Conservation (phyloP, 495 filamentous ascomycete genomes). For the Xylona heveae region DNA sequence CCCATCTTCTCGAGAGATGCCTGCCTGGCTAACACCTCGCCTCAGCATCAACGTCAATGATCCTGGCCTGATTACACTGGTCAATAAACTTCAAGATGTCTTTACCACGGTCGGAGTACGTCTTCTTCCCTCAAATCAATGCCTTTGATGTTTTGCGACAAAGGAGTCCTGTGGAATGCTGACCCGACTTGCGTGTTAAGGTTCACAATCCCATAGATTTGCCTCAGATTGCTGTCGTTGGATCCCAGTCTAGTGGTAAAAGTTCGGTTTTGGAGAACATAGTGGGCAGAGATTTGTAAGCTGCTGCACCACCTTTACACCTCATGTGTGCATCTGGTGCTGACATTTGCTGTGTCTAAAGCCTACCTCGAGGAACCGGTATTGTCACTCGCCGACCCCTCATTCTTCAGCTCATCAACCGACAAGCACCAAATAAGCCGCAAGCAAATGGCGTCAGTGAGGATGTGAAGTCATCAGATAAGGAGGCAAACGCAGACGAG, state of each 20-base stretch:
- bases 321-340: conserved; percentile 3
- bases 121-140: conserved; percentile 10
- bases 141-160: background rate
- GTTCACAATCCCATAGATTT: conserved; percentile 97
- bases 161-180: background rate
- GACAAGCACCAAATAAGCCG: conserved; percentile 25
- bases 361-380: conserved; percentile 90
- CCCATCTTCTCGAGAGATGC: no score
- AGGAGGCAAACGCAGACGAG: conserved; percentile 78
- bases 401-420: conserved; percentile 95
- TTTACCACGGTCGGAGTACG: conserved; percentile 94
- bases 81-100: conserved; percentile 99
- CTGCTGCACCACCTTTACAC: conserved; percentile 7
- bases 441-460: conserved; percentile 55
- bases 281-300: conserved; percentile 95
- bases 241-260: conserved; percentile 98
- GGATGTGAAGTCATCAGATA: conserved; percentile 50
- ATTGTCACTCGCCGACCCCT: conserved; percentile 95
- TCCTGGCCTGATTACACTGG: conserved; percentile 67
- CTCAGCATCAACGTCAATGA: conserved; percentile 65
- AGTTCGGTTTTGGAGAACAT: conserved; percentile 99
- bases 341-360: conserved; percentile 17
- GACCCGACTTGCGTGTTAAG: conserved; percentile 17
- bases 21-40: no score
- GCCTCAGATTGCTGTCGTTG: conserved; percentile 96